Conservation (phyloP, 2,329 filamentous ascomycete genomes). For the Fusarium temperatum region DNA sequence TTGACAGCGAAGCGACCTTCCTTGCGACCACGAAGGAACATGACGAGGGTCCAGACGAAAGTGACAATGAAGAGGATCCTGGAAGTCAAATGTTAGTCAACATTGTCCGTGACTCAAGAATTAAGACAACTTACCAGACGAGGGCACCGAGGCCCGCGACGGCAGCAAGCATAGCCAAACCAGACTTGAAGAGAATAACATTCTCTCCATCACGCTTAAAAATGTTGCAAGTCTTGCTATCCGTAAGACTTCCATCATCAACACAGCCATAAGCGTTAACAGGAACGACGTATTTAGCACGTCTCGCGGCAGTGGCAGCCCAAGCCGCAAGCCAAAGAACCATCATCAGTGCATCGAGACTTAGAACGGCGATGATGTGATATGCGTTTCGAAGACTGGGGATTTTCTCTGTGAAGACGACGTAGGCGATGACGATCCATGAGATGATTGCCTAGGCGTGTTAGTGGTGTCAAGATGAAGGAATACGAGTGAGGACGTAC, state of each 20-base stretch:
- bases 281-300: slow-evolving; percentile 48
- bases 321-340: slow-evolving; percentile 59
- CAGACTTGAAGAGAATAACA: slow-evolving; percentile 49
- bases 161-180: slow-evolving; percentile 49
- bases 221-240: slow-evolving; percentile 50
- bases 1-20: slow-evolving; percentile 47
- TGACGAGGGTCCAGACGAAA: slow-evolving; percentile 49
- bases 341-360: slow-evolving; percentile 54
- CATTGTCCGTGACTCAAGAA: accelerated
- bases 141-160: slow-evolving; percentile 57
- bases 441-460: slow-evolving; percentile 54
- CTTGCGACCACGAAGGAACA: slow-evolving; percentile 51
- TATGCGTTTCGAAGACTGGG: slow-evolving; percentile 48
- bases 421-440: slow-evolving; percentile 55
- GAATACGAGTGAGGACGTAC: slow-evolving; percentile 2
- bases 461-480: background rate
- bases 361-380: slow-evolving; percentile 56
- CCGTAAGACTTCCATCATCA: slow-evolving; percentile 51
- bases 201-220: slow-evolving; percentile 33
- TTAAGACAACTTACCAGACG: slow-evolving; percentile 47
- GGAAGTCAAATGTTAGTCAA: background rate
- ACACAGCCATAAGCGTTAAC: slow-evolving; percentile 45
- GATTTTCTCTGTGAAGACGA: slow-evolving; percentile 53
- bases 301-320: slow-evolving; percentile 51
- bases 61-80: slow-evolving; percentile 53